A percentile compares a stretch with the other conserved stretches of the same genome.
phyloP scores from a whole-genome alignment of 2,329 filamentous ascomycete species.

The Diplodia mutila region DNA sequence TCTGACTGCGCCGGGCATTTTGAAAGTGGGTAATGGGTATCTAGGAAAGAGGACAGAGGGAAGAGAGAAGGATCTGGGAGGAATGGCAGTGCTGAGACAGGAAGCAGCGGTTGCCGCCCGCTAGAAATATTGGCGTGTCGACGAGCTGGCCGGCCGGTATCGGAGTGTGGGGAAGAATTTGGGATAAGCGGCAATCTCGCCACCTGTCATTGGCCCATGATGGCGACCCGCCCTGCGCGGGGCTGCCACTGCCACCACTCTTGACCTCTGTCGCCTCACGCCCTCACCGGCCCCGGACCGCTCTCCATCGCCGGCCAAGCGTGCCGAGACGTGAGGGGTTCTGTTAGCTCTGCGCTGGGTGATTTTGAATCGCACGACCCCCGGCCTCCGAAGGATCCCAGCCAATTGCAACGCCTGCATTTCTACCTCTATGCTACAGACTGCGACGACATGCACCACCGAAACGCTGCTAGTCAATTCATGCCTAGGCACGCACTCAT shows the following conservation, averaged over 20 bases:
- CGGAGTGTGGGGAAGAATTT: slow-evolving; percentile 22
- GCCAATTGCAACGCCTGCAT: slow-evolving; percentile 5
- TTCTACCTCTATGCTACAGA: not conserved
- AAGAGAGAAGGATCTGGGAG: slow-evolving; percentile 11
- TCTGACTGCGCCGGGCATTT: slow-evolving; percentile 75
- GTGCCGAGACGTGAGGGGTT: not conserved
- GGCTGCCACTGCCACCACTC: slow-evolving; percentile 5
- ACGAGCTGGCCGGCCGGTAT: slow-evolving; percentile 19
- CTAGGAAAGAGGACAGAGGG: slow-evolving; percentile 29
- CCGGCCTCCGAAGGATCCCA: not conserved
- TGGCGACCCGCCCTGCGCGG: not conserved
- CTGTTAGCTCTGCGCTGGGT: not conserved
- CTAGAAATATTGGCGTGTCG: slow-evolving; percentile 23
- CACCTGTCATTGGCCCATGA: slow-evolving; percentile 10
- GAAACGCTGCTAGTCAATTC: slow-evolving; percentile 15
- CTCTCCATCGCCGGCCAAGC: not conserved
- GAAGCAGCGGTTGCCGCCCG: slow-evolving; percentile 6
- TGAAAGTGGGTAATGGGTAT: slow-evolving; percentile 38
- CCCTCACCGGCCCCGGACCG: not conserved
- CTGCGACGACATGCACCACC: not conserved
- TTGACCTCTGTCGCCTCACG: not conserved
- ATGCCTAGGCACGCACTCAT: not conserved
- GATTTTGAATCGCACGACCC: not conserved
- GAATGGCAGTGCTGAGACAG: slow-evolving; percentile 11
- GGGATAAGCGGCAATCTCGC: slow-evolving; percentile 23